A percentile compares a stretch with the other conserved stretches of the same genome.
phyloP scores from a whole-genome alignment of 306 rosid genomes.

The Parietaria judaica region DNA sequence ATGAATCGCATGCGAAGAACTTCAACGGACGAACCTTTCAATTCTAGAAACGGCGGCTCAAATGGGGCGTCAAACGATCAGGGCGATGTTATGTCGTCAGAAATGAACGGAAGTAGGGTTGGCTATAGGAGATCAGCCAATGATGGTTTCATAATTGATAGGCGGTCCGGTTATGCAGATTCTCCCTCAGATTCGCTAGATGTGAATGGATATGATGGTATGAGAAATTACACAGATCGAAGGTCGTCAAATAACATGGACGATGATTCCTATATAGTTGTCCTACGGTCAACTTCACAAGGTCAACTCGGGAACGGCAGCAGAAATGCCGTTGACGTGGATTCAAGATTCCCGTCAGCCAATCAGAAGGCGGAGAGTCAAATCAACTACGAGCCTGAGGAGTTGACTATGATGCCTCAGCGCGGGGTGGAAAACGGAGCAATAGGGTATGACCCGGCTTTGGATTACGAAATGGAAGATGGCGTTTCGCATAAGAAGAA shows the following conservation, averaged over 20 bases:
- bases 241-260: constrained; percentile 47
- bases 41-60: constrained; percentile 35
- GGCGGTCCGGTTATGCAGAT: constrained; percentile 36
- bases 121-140: constrained; percentile 41
- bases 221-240: constrained; percentile 35
- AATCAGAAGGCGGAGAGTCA: constrained; percentile 37
- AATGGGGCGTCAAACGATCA: constrained; percentile 31
- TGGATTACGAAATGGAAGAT: constrained; percentile 76
- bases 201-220: constrained; percentile 45
- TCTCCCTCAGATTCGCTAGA: constrained; percentile 39
- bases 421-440: constrained; percentile 61
- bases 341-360: constrained; percentile 57
- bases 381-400: constrained; percentile 68
- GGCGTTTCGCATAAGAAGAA: constrained; percentile 34
- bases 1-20: constrained; percentile 34
- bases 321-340: constrained; percentile 72
- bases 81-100: constrained; percentile 47
- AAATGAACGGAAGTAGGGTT: constrained; percentile 50
- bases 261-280: constrained; percentile 79
- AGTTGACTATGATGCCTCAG: constrained; percentile 69
- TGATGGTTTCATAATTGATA: constrained; percentile 65
- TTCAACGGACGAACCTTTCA: constrained; percentile 44
- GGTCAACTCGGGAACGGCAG: constrained; percentile 41
- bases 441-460: constrained; percentile 69
- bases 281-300: constrained; percentile 45